Percentiles rank a stretch among this genome's conserved stretches.
phyloP scores from a whole-genome alignment of 192 early-diverging fungal genomes.

The Podila clonocystis region DNA sequence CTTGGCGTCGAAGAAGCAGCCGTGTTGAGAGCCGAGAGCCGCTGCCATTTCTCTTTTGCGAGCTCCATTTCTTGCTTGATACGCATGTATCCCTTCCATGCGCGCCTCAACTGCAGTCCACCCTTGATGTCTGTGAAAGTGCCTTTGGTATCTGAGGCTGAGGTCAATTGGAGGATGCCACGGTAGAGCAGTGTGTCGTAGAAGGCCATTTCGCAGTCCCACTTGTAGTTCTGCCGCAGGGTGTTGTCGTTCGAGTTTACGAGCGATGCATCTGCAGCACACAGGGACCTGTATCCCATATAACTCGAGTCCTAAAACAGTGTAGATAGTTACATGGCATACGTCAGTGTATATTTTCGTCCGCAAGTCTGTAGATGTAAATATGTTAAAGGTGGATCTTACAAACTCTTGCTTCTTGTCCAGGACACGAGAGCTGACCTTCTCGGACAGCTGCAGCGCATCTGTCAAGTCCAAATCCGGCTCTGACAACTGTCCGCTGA shows the following conservation, averaged over 20 bases:
- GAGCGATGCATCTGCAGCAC: conserved; percentile 23
- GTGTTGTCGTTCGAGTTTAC: conserved; percentile 26
- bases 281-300: conserved; percentile 27
- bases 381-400: background rate
- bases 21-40: conserved; percentile 7
- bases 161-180: conserved; percentile 46
- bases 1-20: background rate
- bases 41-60: conserved; percentile 32
- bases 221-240: conserved; percentile 53
- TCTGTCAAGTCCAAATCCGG: conserved; percentile 51
- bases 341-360: background rate
- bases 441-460: conserved; percentile 42
- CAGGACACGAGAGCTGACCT: conserved; percentile 35
- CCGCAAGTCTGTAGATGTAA: background rate
- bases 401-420: conserved; percentile 49
- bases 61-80: conserved; percentile 52
- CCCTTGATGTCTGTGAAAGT: conserved; percentile 55
- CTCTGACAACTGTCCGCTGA: conserved; percentile 50
- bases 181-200: conserved; percentile 53
- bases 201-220: conserved; percentile 56
- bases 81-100: conserved; percentile 53
- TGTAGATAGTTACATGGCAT: background rate
- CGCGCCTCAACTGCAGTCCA: conserved; percentile 45
- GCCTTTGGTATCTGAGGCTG: conserved; percentile 48
- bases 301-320: conserved; percentile 48